Evolutionary conservation across 1,284 basidiomycete species (phyloP).

Genomic region (Irpex lacteus): DNA sequence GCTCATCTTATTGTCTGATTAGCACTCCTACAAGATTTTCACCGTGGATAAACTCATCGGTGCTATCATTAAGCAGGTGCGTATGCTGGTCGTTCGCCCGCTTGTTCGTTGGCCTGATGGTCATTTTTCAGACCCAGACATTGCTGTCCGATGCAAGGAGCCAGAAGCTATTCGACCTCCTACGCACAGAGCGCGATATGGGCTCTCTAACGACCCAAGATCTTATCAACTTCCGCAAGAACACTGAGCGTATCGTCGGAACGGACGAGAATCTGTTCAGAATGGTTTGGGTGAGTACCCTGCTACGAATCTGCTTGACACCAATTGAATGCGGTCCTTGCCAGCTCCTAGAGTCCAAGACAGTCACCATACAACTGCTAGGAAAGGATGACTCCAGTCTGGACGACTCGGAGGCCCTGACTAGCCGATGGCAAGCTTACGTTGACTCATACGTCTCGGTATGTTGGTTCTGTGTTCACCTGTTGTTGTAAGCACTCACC

Average conservation of each 20-base stretch:
- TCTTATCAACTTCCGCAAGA: constrained; percentile 81
- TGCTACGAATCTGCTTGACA: neutral
- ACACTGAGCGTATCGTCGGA: constrained; percentile 81
- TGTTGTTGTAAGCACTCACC: constrained; percentile 2
- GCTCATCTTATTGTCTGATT: neutral
- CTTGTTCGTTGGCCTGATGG: constrained; percentile 11
- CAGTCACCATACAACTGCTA: constrained; percentile 82
- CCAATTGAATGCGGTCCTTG: neutral
- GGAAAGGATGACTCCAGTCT: constrained; percentile 87
- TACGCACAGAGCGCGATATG: constrained; percentile 76
- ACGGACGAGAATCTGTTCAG: constrained; percentile 91
- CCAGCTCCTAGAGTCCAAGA: constrained; percentile 69
- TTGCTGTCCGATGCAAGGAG: constrained; percentile 80
- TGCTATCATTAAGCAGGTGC: constrained; percentile 82
- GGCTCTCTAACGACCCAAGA: constrained; percentile 72
- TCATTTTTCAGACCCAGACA: constrained; percentile 58
- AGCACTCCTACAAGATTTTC: constrained; percentile 75
- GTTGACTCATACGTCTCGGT: constrained; percentile 87
- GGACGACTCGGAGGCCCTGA: constrained; percentile 82
- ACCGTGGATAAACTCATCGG: constrained; percentile 93
- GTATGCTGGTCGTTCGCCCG: constrained; percentile 12
- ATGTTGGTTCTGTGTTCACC: constrained; percentile 25
- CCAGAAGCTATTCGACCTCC: constrained; percentile 79
- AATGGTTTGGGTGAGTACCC: constrained; percentile 79
- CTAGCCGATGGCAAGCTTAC: constrained; percentile 87